Evolutionary conservation across 257 asterid species (phyloP).

Genomic region (Ehretia macrophylla): DNA sequence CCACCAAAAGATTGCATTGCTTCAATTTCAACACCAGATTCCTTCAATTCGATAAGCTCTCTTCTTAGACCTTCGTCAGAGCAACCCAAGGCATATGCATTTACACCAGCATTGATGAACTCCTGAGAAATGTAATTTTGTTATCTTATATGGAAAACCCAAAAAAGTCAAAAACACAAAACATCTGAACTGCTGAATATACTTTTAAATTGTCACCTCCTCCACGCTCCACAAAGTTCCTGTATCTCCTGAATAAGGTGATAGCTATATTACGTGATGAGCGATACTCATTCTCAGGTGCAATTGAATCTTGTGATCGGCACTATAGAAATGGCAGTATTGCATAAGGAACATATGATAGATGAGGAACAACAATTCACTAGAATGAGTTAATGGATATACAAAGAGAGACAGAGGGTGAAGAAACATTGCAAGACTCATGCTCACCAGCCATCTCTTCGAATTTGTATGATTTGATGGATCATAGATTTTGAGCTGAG

Average conservation of each 20-base stretch:
- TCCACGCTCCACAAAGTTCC: slow-evolving; percentile 82
- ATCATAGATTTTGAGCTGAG: slow-evolving; percentile 41
- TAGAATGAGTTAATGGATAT: slow-evolving; percentile 2
- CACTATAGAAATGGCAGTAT: slow-evolving; percentile 37
- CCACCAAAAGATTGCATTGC: slow-evolving; percentile 68
- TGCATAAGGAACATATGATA: slow-evolving; percentile 1
- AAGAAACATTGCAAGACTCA: slow-evolving; percentile 1
- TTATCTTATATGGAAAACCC: slow-evolving; percentile 9
- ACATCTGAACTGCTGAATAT: slow-evolving; percentile 27
- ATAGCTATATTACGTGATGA: slow-evolving; percentile 91
- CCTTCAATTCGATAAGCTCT: slow-evolving; percentile 75
- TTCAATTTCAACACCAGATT: slow-evolving; percentile 74
- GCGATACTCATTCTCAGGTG: slow-evolving; percentile 81
- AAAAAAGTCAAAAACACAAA: slow-evolving; percentile 7
- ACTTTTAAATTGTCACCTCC: slow-evolving; percentile 98
- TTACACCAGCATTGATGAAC: slow-evolving; percentile 91
- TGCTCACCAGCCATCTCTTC: slow-evolving; percentile 67
- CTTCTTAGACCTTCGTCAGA: slow-evolving; percentile 74
- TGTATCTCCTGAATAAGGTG: slow-evolving; percentile 83
- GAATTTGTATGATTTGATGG: slow-evolving; percentile 43
- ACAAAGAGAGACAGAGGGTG: neutral
- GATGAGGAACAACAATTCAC: neutral
- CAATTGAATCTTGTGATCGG: slow-evolving; percentile 57
- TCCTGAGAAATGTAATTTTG: slow-evolving; percentile 47
- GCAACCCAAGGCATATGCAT: slow-evolving; percentile 92